Base-by-base conservation (phyloP, 1,284 basidiomycete genomes). In the Trichosporon asahii region DNA sequence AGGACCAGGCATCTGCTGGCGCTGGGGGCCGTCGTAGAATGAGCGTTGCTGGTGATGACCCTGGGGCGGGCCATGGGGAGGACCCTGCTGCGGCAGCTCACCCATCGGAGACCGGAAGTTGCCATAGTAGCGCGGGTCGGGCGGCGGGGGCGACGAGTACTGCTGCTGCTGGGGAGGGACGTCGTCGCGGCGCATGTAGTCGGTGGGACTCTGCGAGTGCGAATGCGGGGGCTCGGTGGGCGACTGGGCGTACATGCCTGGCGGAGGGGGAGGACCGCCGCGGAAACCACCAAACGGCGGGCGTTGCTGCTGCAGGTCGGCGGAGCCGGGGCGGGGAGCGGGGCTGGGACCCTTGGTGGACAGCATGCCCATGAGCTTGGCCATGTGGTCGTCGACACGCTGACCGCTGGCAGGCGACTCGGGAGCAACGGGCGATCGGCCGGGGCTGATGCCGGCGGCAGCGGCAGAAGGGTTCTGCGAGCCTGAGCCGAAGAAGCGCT, bases 321-420 rank as follows among this genome's bases (percentile, higher is more conserved):
- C 64, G 2, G 73, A 71, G 1, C 35, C 49, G 23, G 73, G 66
- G 11, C 70, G 67, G 3, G 70, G 72, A 15, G 63, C 70, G 29
- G 72, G 68, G 55, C 63, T 70, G 11, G 69, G n/a, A 27, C 64
- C 61, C 72, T 77, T 78, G 33, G 76, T 71, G 12, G 75, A 73
- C 27, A 81, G 70, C 21, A 81, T 49, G n/a, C 80, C 80, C 80
- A 81, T 80, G 44, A 81, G 72, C 66, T 73, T 76, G 21, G 79
- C 76, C 74, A 78, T 76, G 70, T 77, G 76, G 68, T 79, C 76
- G 46, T 78, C 77, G 25, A 74, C 69, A 31, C 71, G 68, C 46
- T 57, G 33, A 33, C 68, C 18, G 29, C 53, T 3, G 21, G 18
- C 49, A 12, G 23, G 33, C 11, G 69, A 11, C 46, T 67, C 31